phyloP scores from a whole-genome alignment of 495 filamentous ascomycete species.

The Penicillium antarcticum region DNA sequence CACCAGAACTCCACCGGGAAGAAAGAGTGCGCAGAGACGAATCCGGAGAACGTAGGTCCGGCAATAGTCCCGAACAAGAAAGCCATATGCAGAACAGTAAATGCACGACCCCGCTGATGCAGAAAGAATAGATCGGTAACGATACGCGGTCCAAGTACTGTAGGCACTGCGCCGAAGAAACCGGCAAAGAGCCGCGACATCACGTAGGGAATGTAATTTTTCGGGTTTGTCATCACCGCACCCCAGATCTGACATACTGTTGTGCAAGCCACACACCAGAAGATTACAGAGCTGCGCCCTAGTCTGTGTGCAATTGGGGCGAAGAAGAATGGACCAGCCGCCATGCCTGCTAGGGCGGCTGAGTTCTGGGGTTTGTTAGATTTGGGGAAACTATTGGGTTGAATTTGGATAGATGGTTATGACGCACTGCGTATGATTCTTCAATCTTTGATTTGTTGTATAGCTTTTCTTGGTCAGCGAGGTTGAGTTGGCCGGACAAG shows the following conservation, averaged over 20 bases:
- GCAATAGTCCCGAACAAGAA: constrained; percentile 40
- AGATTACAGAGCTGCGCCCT: constrained; percentile 39
- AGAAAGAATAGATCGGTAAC: constrained; percentile 46
- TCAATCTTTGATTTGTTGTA: constrained; percentile 28
- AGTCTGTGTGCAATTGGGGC: constrained; percentile 34
- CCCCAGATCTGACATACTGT: constrained; percentile 39
- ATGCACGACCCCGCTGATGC: constrained; percentile 45
- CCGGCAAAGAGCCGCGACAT: constrained; percentile 43
- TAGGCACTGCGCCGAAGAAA: constrained; percentile 37
- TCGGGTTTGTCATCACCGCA: constrained; percentile 36
- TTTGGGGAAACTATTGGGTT: not conserved
- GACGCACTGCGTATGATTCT: constrained; percentile 23
- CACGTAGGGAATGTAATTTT: constrained; percentile 41
- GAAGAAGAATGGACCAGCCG: constrained; percentile 42
- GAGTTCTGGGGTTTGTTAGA: constrained; percentile 27
- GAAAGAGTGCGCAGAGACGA: constrained; percentile 36
- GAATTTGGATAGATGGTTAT: not conserved
- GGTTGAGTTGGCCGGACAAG: constrained; percentile 32
- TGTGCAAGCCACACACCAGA: constrained; percentile 40
- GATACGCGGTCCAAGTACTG: constrained; percentile 35
- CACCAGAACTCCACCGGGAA: constrained; percentile 52
- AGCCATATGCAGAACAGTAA: constrained; percentile 38
- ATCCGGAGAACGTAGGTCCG: constrained; percentile 44
- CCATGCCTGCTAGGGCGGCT: constrained; percentile 40
- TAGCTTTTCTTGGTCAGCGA: constrained; percentile 24